Evolutionary conservation across 495 filamentous ascomycete genomes (phyloP), one percentile per base, ranked within the genome.

Genomic region (Amorphotheca resinae): DNA sequence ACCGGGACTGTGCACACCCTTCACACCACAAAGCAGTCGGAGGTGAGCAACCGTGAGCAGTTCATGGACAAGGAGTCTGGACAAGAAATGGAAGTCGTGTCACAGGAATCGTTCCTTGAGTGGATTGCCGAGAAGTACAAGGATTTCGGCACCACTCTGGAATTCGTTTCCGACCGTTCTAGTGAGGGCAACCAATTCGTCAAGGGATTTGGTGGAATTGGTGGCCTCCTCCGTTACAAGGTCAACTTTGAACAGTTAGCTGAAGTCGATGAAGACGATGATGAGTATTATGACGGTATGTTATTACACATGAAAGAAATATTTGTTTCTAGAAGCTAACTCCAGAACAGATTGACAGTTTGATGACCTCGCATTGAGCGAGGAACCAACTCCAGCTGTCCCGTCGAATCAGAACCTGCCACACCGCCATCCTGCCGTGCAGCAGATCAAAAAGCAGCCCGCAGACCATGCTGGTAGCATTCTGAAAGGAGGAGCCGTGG

Each of bases 141-240:
- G 61, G 87, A 96, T 61, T 96, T 95, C 55, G 91, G 91, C 63
- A 86, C 91, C 28, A 82, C 72, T n/a, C 76, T 98, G 16, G 91
- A 98, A 65, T 98, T 98, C 51, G 93, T 98, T 25, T 95, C 89
- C 17, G 91, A 98, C 60, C 79, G 87, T 26, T 95, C 88, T 28
- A 87, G 82, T 49, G 91, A 98, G 63, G 91, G 91, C 58, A 98
- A 98, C 65, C 91, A 98, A 68, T 98, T 98, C 68, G 91, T 98
- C 54, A 95, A 95, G 67, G 91, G 91, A 42, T 98, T 98, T 58
- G 91, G 91, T 79, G 91, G 91, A 55, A 93, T 98, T 52, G 91
- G 91, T 45, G 89, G 89, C 35, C 80, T 98, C 53, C 79, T 98
- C 58, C 84, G 91, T 48, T 98, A 98, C 77, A 96, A 95, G 70